Conservation (phyloP, 2,329 filamentous ascomycete species). For the Knufia petricola region DNA sequence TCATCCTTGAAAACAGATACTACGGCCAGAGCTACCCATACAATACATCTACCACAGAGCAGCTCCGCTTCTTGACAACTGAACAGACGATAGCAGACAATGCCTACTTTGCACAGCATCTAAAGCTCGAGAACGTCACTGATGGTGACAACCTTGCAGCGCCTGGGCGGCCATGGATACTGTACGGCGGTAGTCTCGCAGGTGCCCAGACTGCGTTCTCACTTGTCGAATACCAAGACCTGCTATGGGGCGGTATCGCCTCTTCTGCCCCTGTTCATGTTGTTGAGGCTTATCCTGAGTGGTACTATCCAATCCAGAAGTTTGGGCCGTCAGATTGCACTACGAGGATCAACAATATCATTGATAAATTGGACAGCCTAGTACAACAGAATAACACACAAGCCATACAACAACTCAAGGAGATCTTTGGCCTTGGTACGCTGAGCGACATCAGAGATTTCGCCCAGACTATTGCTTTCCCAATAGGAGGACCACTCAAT, state of each 20-base stretch:
- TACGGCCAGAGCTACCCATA: conserved; percentile 35
- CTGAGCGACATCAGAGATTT: conserved; percentile 31
- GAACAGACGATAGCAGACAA: conserved; percentile 38
- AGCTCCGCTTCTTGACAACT: conserved; percentile 35
- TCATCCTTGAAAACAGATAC: conserved; percentile 35
- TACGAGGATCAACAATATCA: conserved; percentile 39
- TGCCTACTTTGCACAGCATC: conserved; percentile 34
- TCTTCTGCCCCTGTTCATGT: conserved; percentile 37
- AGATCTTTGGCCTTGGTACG: conserved; percentile 38
- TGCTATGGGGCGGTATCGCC: conserved; percentile 41
- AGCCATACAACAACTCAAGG: conserved; percentile 39
- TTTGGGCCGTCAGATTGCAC: conserved; percentile 43
- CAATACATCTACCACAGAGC: conserved; percentile 30
- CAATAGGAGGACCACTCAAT: conserved; percentile 38
- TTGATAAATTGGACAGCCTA: conserved; percentile 42
- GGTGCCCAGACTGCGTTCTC: conserved; percentile 37
- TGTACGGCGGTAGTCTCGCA: conserved; percentile 39
- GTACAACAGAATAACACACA: conserved; percentile 33
- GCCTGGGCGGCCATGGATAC: conserved; percentile 35
- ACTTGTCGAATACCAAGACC: conserved; percentile 29
- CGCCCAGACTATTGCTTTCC: conserved; percentile 34
- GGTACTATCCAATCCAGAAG: conserved; percentile 43
- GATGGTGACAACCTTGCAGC: conserved; percentile 31
- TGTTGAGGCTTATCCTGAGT: conserved; percentile 38
- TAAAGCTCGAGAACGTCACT: conserved; percentile 22